These are phyloP conservation scores for Coemansia sp. DNA, from an alignment of 192 early-diverging fungal genomes.

Conservation along the genomic window DNA sequence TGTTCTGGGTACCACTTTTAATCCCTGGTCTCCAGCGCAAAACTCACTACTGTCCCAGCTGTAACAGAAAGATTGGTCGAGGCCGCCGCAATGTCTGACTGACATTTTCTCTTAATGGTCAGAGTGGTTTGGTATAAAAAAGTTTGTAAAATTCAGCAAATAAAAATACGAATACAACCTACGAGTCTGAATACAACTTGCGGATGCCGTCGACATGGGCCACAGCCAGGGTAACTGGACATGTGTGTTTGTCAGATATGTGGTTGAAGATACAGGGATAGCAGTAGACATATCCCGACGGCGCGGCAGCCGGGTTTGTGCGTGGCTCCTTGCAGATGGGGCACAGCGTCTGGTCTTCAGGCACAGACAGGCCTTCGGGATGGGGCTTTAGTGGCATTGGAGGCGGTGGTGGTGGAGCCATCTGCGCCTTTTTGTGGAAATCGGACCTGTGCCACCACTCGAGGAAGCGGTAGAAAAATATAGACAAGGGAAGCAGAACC, in stretches of 20 bases:
- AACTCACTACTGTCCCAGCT: slow-evolving; percentile 53
- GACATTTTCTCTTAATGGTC: neutral
- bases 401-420: slow-evolving; percentile 67
- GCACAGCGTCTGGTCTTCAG: slow-evolving; percentile 73
- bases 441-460: slow-evolving; percentile 97
- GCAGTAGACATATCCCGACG: slow-evolving; percentile 92
- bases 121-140: too few relatives aligned
- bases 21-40: slow-evolving; percentile 50
- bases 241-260: slow-evolving; percentile 69
- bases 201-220: slow-evolving; percentile 29
- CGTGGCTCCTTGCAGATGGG: slow-evolving; percentile 73
- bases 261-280: slow-evolving; percentile 86
- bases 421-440: slow-evolving; percentile 63
- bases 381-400: slow-evolving; percentile 77
- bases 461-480: slow-evolving; percentile 92
- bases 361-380: slow-evolving; percentile 71
- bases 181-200: slow-evolving; percentile 52
- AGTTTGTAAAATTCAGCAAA: neutral
- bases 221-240: slow-evolving; percentile 75
- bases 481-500: slow-evolving; percentile 79
- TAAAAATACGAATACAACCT: neutral
- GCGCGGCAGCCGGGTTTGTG: slow-evolving; percentile 84
- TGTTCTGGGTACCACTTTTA: slow-evolving; percentile 56
- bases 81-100: slow-evolving; percentile 25
- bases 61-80: slow-evolving; percentile 48